Conservation (phyloP, 1,284 basidiomycete genomes). For the Leccinum fallax region DNA sequence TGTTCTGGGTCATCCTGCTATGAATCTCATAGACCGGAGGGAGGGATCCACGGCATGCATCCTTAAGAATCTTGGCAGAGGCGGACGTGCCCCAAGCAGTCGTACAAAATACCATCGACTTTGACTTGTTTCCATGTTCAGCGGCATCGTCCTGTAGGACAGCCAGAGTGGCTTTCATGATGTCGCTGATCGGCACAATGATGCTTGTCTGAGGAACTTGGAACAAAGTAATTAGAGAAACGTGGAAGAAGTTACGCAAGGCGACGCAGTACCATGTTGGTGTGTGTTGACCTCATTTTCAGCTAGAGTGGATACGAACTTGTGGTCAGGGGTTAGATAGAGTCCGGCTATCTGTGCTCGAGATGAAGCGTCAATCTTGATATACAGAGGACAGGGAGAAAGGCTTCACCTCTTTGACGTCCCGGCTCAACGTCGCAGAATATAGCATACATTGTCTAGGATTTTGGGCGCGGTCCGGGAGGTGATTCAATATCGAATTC, state of each 20-base stretch:
- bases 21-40: conserved; percentile 50
- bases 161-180: conserved; percentile 45
- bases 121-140: conserved; percentile 37
- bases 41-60: conserved; percentile 34
- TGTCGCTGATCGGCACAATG: conserved; percentile 44
- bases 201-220: conserved; percentile 55
- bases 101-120: conserved; percentile 65
- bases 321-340: conserved; percentile 51
- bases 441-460: conserved; percentile 79
- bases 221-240: background rate
- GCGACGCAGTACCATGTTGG: conserved; percentile 49
- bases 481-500: conserved; percentile 71
- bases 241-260: background rate
- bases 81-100: conserved; percentile 66
- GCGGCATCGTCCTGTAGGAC: conserved; percentile 39
- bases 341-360: conserved; percentile 45
- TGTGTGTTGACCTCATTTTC: conserved; percentile 68
- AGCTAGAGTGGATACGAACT: conserved; percentile 63
- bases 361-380: conserved; percentile 1
- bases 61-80: conserved; percentile 48
- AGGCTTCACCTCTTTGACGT: conserved; percentile 39
- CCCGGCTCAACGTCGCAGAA: conserved; percentile 61
- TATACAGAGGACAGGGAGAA: background rate
- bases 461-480: conserved; percentile 41
- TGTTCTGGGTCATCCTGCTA: conserved; percentile 46